These are phyloP conservation scores for Oemleria cerasiformis DNA, from an alignment of 306 rosid genomes.

Conservation along the genomic window DNA sequence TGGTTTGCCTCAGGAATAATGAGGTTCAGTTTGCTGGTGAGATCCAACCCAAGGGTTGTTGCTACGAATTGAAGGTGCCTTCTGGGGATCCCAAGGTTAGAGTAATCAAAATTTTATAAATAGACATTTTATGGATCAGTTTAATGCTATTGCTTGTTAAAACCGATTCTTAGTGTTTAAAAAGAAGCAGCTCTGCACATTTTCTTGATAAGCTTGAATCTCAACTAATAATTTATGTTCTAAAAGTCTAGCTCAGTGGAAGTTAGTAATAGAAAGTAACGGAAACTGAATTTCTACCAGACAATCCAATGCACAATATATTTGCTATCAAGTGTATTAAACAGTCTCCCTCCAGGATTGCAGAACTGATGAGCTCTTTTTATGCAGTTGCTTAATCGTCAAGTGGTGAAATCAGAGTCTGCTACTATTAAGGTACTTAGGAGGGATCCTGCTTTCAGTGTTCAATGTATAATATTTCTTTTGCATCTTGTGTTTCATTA, in stretches of 20 bases:
- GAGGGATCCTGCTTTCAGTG: constrained; percentile 7
- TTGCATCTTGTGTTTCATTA: not conserved
- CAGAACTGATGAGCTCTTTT: constrained; percentile 23
- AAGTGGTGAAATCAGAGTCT: constrained; percentile 93
- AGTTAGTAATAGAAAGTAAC: not conserved
- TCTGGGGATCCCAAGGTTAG: constrained; percentile 65
- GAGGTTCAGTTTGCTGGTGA: constrained; percentile 99
- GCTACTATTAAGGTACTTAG: constrained; percentile 80
- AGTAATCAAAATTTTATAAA: not conserved
- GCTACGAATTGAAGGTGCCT: constrained; percentile 59
- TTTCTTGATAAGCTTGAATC: not conserved
- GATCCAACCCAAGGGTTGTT: constrained; percentile 84
- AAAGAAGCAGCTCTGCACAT: not conserved
- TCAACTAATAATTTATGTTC: constrained; percentile 1
- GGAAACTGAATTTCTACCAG: not conserved
- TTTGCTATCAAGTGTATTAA: not conserved
- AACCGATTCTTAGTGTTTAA: too few relatives aligned
- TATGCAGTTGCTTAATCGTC: constrained; percentile 81
- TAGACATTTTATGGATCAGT: not conserved
- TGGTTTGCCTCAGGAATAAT: constrained; percentile 55
- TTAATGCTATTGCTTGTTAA: too few relatives aligned
- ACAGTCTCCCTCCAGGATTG: not conserved
- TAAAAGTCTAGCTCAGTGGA: not conserved
- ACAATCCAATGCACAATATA: not conserved
- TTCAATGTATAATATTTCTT: not conserved